These are phyloP conservation scores for Pseudohalonectria lignicola DNA, from an alignment of 2,329 filamentous ascomycete species.

Conservation along the genomic window DNA sequence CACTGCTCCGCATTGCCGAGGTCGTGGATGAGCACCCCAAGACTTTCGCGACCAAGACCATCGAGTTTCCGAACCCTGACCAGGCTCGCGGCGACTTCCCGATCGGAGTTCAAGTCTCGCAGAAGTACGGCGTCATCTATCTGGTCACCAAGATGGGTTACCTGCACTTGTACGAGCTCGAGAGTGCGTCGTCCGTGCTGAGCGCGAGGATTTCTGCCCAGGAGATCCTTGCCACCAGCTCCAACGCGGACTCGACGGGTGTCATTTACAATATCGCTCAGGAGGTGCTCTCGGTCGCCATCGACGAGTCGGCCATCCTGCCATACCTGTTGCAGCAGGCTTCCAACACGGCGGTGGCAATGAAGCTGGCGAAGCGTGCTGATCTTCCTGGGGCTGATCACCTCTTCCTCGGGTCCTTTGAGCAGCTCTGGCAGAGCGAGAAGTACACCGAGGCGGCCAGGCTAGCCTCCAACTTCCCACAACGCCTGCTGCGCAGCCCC, in stretches of 20 bases:
- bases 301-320: slow-evolving; percentile 85
- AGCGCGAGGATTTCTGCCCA: slow-evolving; percentile 99
- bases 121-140: slow-evolving; percentile 94
- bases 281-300: slow-evolving; percentile 86
- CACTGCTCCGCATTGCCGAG: slow-evolving; percentile 94
- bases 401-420: slow-evolving; percentile 86
- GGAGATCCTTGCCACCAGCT: slow-evolving; percentile 91
- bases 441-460: slow-evolving; percentile 86
- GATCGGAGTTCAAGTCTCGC: slow-evolving; percentile 92
- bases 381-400: slow-evolving; percentile 90
- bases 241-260: slow-evolving; percentile 74
- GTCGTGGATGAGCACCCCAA: too few relatives aligned
- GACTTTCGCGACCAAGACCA: slow-evolving; percentile 95
- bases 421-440: slow-evolving; percentile 69
- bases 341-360: slow-evolving; percentile 83
- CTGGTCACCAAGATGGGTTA: slow-evolving; percentile 98
- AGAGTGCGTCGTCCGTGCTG: slow-evolving; percentile 92
- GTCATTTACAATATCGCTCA: slow-evolving; percentile 96
- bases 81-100: slow-evolving; percentile 97
- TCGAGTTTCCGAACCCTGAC: slow-evolving; percentile 94
- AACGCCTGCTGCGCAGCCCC: slow-evolving; percentile 85
- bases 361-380: slow-evolving; percentile 91
- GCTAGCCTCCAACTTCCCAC: slow-evolving; percentile 90
- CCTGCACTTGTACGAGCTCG: slow-evolving; percentile 96
- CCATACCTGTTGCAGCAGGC: slow-evolving; percentile 95